Conservation (phyloP, 176 grass and related monocot genomes). For the Alopecurus myosuroides region DNA sequence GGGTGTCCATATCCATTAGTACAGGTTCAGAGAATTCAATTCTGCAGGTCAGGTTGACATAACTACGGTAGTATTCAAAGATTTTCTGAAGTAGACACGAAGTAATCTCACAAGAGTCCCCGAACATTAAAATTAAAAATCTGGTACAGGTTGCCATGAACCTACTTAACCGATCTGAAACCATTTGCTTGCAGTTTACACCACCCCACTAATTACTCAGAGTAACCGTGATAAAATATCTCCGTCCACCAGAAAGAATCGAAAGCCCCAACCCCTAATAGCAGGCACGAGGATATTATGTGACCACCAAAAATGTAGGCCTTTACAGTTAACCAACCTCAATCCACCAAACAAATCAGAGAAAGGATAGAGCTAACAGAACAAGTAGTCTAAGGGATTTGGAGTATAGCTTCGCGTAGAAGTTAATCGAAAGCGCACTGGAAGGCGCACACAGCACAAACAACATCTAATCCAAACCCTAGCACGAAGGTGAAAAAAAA, state of each 20-base stretch:
- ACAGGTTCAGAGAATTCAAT: constrained; percentile 31
- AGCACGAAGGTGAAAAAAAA: background rate
- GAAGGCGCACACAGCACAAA: constrained; percentile 2
- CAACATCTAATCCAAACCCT: constrained; percentile 27
- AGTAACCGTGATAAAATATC: constrained; percentile 12
- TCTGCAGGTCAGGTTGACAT: constrained; percentile 35
- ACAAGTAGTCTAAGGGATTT: background rate
- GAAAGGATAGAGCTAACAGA: constrained; percentile 1
- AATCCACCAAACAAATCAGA: constrained; percentile 19
- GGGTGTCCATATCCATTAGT: constrained; percentile 5
- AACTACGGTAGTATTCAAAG: constrained; percentile 45
- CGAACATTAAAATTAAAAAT: constrained; percentile 34
- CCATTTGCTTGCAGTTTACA: constrained; percentile 35
- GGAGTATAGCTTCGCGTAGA: constrained; percentile 27
- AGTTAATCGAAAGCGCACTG: background rate
- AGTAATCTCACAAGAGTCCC: constrained; percentile 6
- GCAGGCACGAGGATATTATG: background rate
- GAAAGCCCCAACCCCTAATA: too few relatives aligned
- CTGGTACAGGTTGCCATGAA: constrained; percentile 18
- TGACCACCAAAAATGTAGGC: background rate
- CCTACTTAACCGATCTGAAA: constrained; percentile 23
- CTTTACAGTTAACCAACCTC: constrained; percentile 2
- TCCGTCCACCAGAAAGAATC: too few relatives aligned
- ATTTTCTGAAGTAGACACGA: constrained; percentile 28
- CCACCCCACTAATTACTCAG: constrained; percentile 24